Conservation (phyloP, 2,329 filamentous ascomycete species). For the Colletotrichum lupini region DNA sequence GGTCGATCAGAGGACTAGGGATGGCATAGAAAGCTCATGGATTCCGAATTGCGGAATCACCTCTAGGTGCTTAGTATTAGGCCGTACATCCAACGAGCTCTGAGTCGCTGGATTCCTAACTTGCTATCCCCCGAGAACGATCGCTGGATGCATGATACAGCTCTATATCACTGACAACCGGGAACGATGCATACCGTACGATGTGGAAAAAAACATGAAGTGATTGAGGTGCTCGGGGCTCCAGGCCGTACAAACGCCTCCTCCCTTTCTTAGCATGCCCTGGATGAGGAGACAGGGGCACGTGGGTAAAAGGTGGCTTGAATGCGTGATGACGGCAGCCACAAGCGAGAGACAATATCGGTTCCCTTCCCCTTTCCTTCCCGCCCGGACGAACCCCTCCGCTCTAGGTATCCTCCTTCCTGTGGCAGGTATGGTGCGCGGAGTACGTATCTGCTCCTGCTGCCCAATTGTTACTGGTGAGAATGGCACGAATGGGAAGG, state of each 20-base stretch:
- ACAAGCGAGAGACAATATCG: background rate
- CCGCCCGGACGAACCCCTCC: constrained; percentile 18
- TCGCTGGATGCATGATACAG: no score
- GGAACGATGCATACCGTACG: background rate
- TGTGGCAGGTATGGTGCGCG: background rate
- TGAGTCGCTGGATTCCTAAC: no score
- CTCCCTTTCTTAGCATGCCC: background rate
- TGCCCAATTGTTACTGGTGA: background rate
- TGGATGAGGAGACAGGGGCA: background rate
- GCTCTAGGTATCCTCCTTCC: background rate
- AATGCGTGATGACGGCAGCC: background rate
- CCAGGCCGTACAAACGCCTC: background rate
- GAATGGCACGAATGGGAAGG: background rate
- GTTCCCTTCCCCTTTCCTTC: background rate
- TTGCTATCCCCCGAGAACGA: no score
- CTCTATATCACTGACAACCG: no score
- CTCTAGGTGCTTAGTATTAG: no score
- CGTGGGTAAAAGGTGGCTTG: background rate
- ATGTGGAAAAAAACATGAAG: background rate
- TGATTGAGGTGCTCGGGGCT: background rate
- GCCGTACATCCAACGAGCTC: no score
- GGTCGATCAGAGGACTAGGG: no score
- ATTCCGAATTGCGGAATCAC: no score
- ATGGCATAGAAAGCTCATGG: no score
- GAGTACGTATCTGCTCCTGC: background rate